These are phyloP conservation scores for Coemansia sp. DNA, from an alignment of 192 early-diverging fungal species.

Conservation along the genomic window DNA sequence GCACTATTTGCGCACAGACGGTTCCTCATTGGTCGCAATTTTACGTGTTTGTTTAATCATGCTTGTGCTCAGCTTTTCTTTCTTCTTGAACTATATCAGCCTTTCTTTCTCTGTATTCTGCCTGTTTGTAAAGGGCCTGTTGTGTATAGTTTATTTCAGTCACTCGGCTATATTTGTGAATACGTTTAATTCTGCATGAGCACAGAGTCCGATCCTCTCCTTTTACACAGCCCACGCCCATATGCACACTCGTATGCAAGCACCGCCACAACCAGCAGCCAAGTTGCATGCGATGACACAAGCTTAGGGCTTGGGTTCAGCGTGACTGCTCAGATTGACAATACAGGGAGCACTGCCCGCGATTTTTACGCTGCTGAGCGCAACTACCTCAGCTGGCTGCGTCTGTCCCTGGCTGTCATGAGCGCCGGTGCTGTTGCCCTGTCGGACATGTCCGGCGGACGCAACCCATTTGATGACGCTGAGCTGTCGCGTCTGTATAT, in stretches of 20 bases:
- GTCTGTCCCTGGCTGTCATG: constrained; percentile 33
- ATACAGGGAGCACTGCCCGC: constrained; percentile 38
- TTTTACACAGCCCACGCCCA: neutral
- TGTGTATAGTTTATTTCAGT: too few relatives aligned
- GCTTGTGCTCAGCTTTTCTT: too few relatives aligned
- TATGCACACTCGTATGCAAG: constrained; percentile 5
- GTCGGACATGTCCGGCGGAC: neutral
- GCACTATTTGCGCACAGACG: too few relatives aligned
- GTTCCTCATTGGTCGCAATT: too few relatives aligned
- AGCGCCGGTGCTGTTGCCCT: constrained; percentile 33
- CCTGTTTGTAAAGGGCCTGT: too few relatives aligned
- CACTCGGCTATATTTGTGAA: too few relatives aligned
- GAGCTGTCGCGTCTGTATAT: constrained; percentile 2
- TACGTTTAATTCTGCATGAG: neutral
- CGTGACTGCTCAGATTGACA: constrained; percentile 15
- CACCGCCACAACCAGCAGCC: constrained; percentile 12
- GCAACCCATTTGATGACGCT: neutral
- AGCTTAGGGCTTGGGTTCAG: neutral
- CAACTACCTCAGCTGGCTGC: constrained; percentile 48
- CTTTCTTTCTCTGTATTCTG: too few relatives aligned
- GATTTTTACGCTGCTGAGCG: constrained; percentile 51
- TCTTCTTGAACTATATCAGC: too few relatives aligned
- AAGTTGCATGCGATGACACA: neutral
- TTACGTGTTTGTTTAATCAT: too few relatives aligned
- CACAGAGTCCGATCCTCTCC: constrained; percentile 4